These are phyloP conservation scores for Babesia bigemina DNA, from an alignment of 169 alveolate species.

Conservation along the genomic window DNA sequence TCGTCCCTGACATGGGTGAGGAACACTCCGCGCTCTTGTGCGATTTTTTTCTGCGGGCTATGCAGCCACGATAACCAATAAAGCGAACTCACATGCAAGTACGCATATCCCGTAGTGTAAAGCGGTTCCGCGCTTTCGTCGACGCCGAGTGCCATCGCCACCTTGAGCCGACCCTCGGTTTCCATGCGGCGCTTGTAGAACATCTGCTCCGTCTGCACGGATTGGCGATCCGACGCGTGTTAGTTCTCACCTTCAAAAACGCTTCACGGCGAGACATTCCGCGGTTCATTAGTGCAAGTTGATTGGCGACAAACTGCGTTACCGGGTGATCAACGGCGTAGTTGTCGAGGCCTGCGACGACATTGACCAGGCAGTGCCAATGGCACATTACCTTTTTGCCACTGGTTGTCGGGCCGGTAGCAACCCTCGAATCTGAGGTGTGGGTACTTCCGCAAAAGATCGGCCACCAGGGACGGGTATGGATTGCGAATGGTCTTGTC, in stretches of 20 bases:
- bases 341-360: slow-evolving; percentile 45
- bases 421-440: slow-evolving; percentile 83
- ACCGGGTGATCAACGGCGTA: slow-evolving; percentile 66
- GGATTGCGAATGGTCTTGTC: slow-evolving; percentile 71
- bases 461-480: slow-evolving; percentile 70
- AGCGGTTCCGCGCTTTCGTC: slow-evolving; percentile 70
- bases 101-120: slow-evolving; percentile 75
- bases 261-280: slow-evolving; percentile 75
- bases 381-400: slow-evolving; percentile 72
- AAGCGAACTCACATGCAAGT: slow-evolving; percentile 25
- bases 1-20: slow-evolving; percentile 56
- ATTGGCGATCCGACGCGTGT: neutral
- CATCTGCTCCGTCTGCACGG: slow-evolving; percentile 68
- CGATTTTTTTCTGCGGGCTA: slow-evolving; percentile 55
- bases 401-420: slow-evolving; percentile 81
- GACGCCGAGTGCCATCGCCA: slow-evolving; percentile 74
- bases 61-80: neutral
- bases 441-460: slow-evolving; percentile 79
- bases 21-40: slow-evolving; percentile 47
- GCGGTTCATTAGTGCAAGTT: slow-evolving; percentile 68
- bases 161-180: slow-evolving; percentile 70
- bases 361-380: slow-evolving; percentile 4
- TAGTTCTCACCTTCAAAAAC: slow-evolving; percentile 39
- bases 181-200: slow-evolving; percentile 78
- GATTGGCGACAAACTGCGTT: slow-evolving; percentile 65